Evolutionary conservation across 495 filamentous ascomycete species (phyloP).

Genomic region (Aspergillus leporis): DNA sequence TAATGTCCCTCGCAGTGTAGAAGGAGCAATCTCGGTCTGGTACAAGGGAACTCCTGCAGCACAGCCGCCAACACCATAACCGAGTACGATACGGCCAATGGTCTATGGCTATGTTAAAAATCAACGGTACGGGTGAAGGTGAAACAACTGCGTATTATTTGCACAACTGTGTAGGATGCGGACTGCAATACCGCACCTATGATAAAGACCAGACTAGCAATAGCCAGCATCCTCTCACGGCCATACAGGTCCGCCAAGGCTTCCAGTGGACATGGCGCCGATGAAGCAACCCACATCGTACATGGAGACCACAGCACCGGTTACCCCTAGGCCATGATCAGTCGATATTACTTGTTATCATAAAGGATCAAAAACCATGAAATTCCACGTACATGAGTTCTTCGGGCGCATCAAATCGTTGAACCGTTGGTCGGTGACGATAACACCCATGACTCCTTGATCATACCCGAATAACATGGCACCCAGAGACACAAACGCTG

Average conservation of each 20-base stretch:
- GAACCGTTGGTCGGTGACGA: slow-evolving; percentile 48
- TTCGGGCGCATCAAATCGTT: slow-evolving; percentile 25
- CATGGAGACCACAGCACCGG: slow-evolving; percentile 39
- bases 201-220: slow-evolving; percentile 68
- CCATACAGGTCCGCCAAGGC: slow-evolving; percentile 70
- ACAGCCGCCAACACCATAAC: slow-evolving; percentile 68
- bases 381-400: slow-evolving; percentile 16
- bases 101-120: slow-evolving; percentile 21
- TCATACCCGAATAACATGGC: slow-evolving; percentile 69
- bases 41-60: slow-evolving; percentile 72
- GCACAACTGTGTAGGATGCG: slow-evolving; percentile 51
- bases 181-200: slow-evolving; percentile 70
- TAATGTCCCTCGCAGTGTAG: slow-evolving; percentile 62
- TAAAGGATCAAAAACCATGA: background rate
- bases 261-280: slow-evolving; percentile 64
- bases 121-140: background rate
- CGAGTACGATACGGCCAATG: slow-evolving; percentile 53
- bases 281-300: slow-evolving; percentile 61
- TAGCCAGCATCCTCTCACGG: slow-evolving; percentile 69
- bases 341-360: background rate
- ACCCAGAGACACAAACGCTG: slow-evolving; percentile 58
- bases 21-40: slow-evolving; percentile 56
- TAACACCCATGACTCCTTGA: slow-evolving; percentile 68
- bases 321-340: slow-evolving; percentile 20
- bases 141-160: slow-evolving; percentile 42